Evolutionary conservation across 1,284 basidiomycete species (phyloP).

Genomic region (Stereum hirsutum): DNA sequence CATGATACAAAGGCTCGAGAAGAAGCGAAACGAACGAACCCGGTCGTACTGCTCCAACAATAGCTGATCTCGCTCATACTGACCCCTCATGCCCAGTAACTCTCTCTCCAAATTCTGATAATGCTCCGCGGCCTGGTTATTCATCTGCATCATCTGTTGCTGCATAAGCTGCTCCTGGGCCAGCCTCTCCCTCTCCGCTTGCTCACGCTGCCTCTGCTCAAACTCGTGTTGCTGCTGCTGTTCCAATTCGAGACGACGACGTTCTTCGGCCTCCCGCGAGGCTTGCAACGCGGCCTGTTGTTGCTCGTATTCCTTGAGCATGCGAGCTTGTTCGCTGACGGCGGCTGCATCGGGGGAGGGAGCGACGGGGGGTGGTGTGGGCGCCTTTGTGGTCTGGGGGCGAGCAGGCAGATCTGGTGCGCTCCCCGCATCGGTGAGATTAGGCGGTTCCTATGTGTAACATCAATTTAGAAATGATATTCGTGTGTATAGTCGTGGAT

Average conservation of each 20-base stretch:
- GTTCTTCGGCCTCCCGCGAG: conserved; percentile 80
- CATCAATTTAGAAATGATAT: conserved; percentile 5
- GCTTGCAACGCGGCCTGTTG: conserved; percentile 82
- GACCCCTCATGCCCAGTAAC: conserved; percentile 88
- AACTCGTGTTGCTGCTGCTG: conserved; percentile 84
- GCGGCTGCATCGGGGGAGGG: conserved; percentile 70
- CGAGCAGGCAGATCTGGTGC: conserved; percentile 86
- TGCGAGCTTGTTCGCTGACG: conserved; percentile 87
- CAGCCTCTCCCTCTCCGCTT: conserved; percentile 81
- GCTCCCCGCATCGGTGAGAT: conserved; percentile 75
- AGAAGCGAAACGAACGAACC: conserved; percentile 33
- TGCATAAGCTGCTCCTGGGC: conserved; percentile 84
- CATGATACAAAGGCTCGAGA: conserved; percentile 5
- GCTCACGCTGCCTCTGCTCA: conserved; percentile 82
- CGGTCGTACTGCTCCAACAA: conserved; percentile 97
- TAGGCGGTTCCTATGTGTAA: conserved; percentile 76
- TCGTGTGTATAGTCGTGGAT: neutral
- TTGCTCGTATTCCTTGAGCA: conserved; percentile 96
- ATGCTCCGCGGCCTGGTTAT: conserved; percentile 60
- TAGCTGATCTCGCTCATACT: conserved; percentile 98
- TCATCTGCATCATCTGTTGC: conserved; percentile 72
- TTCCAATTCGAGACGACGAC: conserved; percentile 68
- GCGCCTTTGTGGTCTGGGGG: conserved; percentile 59
- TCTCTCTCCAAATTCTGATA: conserved; percentile 83
- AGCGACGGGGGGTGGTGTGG: conserved; percentile 50